Conservation (phyloP, 2,329 filamentous ascomycete species). For the Arthrobotrys pseudoclavata region DNA sequence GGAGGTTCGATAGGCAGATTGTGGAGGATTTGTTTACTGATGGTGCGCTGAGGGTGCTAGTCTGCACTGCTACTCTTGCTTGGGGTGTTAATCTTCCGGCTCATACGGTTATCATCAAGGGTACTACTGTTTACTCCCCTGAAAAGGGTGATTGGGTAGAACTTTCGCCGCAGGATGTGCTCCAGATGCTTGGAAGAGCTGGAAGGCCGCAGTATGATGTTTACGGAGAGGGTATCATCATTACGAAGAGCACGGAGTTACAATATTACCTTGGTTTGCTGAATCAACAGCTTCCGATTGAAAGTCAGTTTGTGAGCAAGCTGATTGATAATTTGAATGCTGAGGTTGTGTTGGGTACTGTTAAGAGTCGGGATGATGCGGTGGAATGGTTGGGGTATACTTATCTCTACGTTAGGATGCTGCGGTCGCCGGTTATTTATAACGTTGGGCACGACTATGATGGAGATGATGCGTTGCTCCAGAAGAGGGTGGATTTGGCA, state of each 20-base stretch:
- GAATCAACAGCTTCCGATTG: slow-evolving; percentile 97
- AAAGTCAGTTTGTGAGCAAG: slow-evolving; percentile 93
- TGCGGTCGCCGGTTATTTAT: slow-evolving; percentile 93
- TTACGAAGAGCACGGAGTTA: slow-evolving; percentile 93
- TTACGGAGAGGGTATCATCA: slow-evolving; percentile 98
- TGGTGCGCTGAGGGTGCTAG: slow-evolving; percentile 91
- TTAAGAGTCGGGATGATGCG: slow-evolving; percentile 90
- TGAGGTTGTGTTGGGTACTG: slow-evolving; percentile 93
- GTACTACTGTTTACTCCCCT: slow-evolving; percentile 96
- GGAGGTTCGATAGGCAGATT: slow-evolving; percentile 89
- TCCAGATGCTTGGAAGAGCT: slow-evolving; percentile 98
- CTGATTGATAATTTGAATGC: slow-evolving; percentile 96
- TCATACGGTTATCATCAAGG: slow-evolving; percentile 98
- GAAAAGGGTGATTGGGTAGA: slow-evolving; percentile 99
- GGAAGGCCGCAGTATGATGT: slow-evolving; percentile 97
- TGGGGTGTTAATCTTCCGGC: slow-evolving; percentile 99
- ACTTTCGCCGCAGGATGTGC: slow-evolving; percentile 93
- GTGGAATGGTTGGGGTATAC: slow-evolving; percentile 99
- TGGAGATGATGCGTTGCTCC: slow-evolving; percentile 89
- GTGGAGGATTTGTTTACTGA: slow-evolving; percentile 95
- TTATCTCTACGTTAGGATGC: slow-evolving; percentile 97
- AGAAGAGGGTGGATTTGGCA: slow-evolving; percentile 96
- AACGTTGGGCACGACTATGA: slow-evolving; percentile 97
- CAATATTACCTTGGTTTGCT: slow-evolving; percentile 97
- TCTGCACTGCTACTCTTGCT: slow-evolving; percentile 96